Percentiles rank a stretch among this genome's conserved stretches.
Evolutionary conservation across 305 asterid genomes (phyloP).

Genomic region (Fraxinus sp.): DNA sequence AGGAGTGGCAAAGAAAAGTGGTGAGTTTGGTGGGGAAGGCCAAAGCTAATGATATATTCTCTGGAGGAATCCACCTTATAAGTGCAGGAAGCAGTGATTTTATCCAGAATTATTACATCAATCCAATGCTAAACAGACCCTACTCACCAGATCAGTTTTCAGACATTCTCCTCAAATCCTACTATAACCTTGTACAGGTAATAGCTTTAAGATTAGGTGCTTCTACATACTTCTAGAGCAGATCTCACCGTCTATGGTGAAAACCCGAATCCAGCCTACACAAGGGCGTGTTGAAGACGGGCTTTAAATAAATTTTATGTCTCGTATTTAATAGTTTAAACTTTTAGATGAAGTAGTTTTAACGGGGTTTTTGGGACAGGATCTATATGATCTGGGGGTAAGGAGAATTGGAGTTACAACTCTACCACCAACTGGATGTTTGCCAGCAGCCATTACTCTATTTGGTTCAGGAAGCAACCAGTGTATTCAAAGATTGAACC

Average conservation of each 20-base stretch:
- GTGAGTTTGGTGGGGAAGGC: conserved; percentile 56
- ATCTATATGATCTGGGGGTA: conserved; percentile 61
- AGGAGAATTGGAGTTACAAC: conserved; percentile 84
- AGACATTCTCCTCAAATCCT: conserved; percentile 55
- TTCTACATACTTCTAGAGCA: neutral
- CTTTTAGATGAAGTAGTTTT: neutral
- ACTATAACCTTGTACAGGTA: conserved; percentile 61
- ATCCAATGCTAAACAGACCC: conserved; percentile 54
- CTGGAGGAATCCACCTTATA: conserved; percentile 66
- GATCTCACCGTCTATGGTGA: neutral
- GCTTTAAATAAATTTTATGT: neutral
- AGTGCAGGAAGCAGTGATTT: conserved; percentile 93
- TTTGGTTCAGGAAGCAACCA: conserved; percentile 59
- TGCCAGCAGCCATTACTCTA: conserved; percentile 78
- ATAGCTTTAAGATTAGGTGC: neutral
- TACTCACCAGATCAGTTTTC: conserved; percentile 69
- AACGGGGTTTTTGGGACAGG: conserved; percentile 30
- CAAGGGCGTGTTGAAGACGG: neutral
- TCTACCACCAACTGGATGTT: conserved; percentile 82
- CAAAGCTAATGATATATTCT: conserved; percentile 51
- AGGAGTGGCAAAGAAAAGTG: conserved; percentile 70
- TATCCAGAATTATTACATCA: conserved; percentile 79
- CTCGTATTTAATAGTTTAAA: neutral
- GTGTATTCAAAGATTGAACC: conserved; percentile 65
- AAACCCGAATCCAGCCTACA: neutral